Conservation (phyloP, 2,329 filamentous ascomycete genomes). For the Zymoseptoria brevis region DNA sequence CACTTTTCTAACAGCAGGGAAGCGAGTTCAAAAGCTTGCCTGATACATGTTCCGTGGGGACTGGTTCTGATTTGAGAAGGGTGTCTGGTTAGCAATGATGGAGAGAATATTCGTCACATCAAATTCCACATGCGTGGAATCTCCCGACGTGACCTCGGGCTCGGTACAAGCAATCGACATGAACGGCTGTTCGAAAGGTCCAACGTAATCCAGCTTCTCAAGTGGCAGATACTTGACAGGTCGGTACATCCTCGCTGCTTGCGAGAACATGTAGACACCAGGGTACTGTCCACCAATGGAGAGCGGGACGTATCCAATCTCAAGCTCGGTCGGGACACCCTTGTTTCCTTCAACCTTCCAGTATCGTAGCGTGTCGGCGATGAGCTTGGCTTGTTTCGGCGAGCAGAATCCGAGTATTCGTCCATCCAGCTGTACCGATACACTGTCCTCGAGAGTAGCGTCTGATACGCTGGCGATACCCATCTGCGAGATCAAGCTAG, state of each 20-base stretch:
- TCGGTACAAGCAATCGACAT: conserved; percentile 96
- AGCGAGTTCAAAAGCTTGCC: not conserved
- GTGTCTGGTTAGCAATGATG: conserved; percentile 96
- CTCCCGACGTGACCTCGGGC: conserved; percentile 75
- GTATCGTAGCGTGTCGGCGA: conserved; percentile 79
- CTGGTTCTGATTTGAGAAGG: conserved; percentile 98
- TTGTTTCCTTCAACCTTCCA: conserved; percentile 92
- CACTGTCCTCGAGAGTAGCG: conserved; percentile 71
- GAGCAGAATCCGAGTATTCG: conserved; percentile 84
- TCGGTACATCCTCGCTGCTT: conserved; percentile 76
- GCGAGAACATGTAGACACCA: conserved; percentile 86
- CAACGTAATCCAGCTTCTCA: conserved; percentile 78
- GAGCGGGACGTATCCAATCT: conserved; percentile 84
- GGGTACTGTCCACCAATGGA: conserved; percentile 92
- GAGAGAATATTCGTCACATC: conserved; percentile 95
- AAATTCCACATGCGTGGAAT: conserved; percentile 88
- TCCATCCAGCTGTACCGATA: conserved; percentile 85
- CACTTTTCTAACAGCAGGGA: not conserved
- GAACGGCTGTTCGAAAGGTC: conserved; percentile 91
- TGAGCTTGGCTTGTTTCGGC: conserved; percentile 69
- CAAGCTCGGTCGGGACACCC: conserved; percentile 71
- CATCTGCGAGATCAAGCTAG: conserved; percentile 66
- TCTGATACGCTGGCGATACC: conserved; percentile 70
- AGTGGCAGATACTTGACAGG: conserved; percentile 88
- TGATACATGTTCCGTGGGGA: conserved; percentile 95